These are phyloP conservation scores for Spergularia bocconei DNA, from an alignment of 148 eudicot species.

Conservation along the genomic window DNA sequence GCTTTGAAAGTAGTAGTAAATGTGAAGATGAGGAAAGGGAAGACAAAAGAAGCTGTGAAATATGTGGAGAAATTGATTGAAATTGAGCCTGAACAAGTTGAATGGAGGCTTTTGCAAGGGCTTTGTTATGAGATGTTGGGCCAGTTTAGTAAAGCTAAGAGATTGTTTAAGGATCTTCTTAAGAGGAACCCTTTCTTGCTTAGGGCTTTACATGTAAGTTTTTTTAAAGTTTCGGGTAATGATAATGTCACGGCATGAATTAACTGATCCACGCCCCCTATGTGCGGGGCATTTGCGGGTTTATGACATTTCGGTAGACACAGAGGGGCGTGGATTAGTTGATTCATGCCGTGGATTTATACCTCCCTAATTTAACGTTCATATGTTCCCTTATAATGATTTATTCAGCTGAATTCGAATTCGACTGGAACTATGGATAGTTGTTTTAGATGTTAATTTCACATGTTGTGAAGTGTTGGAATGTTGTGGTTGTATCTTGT, in stretches of 20 bases:
- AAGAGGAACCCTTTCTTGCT: conserved; percentile 66
- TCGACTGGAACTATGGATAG: too few relatives aligned
- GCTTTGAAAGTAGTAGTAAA: conserved; percentile 64
- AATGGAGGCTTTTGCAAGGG: conserved; percentile 92
- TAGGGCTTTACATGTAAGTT: conserved; percentile 90
- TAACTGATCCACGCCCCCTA: too few relatives aligned
- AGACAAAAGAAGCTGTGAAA: conserved; percentile 59
- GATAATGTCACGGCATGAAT: too few relatives aligned
- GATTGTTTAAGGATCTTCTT: conserved; percentile 60
- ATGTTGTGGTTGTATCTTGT: too few relatives aligned
- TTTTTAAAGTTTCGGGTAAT: neutral
- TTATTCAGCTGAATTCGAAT: neutral
- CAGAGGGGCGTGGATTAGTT: too few relatives aligned
- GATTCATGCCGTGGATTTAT: too few relatives aligned
- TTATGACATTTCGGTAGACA: too few relatives aligned
- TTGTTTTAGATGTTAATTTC: too few relatives aligned
- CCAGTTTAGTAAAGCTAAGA: conserved; percentile 62
- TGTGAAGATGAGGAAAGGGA: conserved; percentile 71
- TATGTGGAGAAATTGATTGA: conserved; percentile 80
- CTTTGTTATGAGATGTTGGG: conserved; percentile 91
- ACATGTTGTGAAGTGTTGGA: too few relatives aligned
- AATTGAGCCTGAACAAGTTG: conserved; percentile 64
- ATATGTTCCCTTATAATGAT: neutral
- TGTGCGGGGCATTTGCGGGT: too few relatives aligned
- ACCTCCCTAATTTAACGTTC: neutral